Evolutionary conservation across 352 stramenopile genomes (phyloP).

Genomic region (Phytophthora lateralis): DNA sequence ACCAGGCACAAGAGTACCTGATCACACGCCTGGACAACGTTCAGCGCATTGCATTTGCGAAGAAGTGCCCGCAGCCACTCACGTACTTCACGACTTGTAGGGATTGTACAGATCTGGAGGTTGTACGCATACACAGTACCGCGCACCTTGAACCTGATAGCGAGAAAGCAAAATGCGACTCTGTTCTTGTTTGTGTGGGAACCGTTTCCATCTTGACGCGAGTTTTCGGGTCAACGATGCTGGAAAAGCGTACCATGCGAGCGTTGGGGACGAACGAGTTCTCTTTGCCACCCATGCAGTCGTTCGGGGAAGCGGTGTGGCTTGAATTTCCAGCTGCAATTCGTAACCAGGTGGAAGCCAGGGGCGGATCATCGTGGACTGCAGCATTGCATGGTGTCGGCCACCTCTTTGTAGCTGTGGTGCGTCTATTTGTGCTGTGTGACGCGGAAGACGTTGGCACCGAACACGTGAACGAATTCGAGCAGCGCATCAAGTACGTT

Average conservation of each 20-base stretch:
- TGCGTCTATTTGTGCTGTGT: slow-evolving; percentile 94
- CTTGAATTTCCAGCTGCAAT: slow-evolving; percentile 88
- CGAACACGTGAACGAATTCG: slow-evolving; percentile 82
- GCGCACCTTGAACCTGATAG: slow-evolving; percentile 6
- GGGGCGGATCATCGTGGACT: slow-evolving; percentile 42
- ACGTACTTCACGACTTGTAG: slow-evolving; percentile 89
- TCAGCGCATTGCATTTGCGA: slow-evolving; percentile 69
- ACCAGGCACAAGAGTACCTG: slow-evolving; percentile 91
- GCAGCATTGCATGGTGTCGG: slow-evolving; percentile 82
- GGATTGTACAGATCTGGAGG: slow-evolving; percentile 89
- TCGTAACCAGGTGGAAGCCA: slow-evolving; percentile 43
- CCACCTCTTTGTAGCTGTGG: slow-evolving; percentile 92
- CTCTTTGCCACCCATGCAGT: slow-evolving; percentile 95
- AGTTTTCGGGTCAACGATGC: slow-evolving; percentile 85
- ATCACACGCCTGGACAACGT: slow-evolving; percentile 86
- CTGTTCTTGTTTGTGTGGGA: slow-evolving; percentile 57
- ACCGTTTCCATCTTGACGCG: slow-evolving; percentile 77
- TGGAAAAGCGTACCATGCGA: slow-evolving; percentile 82
- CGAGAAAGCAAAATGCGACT: slow-evolving; percentile 14
- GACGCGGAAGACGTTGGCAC: slow-evolving; percentile 83
- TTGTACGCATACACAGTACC: slow-evolving; percentile 70
- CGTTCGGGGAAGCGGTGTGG: slow-evolving; percentile 95
- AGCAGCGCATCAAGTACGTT: slow-evolving; percentile 60
- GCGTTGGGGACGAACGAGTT: slow-evolving; percentile 91
- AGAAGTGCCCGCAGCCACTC: slow-evolving; percentile 61